Evolutionary conservation across 371 early-diverging fungal species (phyloP), one percentile per base, ranked within the genome.

Genomic region (Syncephalastrum contaminatum): DNA sequence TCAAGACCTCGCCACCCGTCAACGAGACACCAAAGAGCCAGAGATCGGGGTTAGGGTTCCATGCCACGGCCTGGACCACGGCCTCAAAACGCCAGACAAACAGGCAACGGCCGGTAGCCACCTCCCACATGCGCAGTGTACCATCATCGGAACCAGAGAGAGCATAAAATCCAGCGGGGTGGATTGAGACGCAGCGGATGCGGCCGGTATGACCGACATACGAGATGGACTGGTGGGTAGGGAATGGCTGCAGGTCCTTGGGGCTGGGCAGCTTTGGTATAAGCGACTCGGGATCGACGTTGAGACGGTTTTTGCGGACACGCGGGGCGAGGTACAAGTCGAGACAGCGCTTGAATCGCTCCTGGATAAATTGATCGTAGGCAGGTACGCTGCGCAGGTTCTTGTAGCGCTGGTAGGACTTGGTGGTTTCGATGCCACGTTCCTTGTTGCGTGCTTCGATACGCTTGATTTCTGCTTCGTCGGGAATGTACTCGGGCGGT

Each of bases 291-390:
- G 94, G 92, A 70, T 97, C 93, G 59, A 95, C 85, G 54, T 94
- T 80, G 57, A 92, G 65, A 63, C 89, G 87, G 68, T 94, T 93
- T 73, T 89, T 92, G 46, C 84, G 76, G 41, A 89, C 84, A 67
- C 99, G 90, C 21, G 99, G 99, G 42, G 96, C 94, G 58, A 98
- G 75, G 66, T 97, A 98, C 61, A 98, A 80, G 70, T 98, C 98
- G 62, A 98, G 81, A 70, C 96, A 96, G 54, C 99, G 83, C 60
- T 93, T 88, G 81, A 97, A 98, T 56, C 97, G 80, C 69, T 98
- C 98, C 68, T 95, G 86, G 51, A 96, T 82, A 58, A 94, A 91
- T 30, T 84, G 76, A 20, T 81, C 78, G 66, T 97, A 97, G 1
- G 86, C 94, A 19, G 96, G 94, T 10, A 97, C 95, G 27, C 76